Base-by-base conservation (phyloP, 768 basidiomycete genomes). In the Collybia nuda region DNA sequence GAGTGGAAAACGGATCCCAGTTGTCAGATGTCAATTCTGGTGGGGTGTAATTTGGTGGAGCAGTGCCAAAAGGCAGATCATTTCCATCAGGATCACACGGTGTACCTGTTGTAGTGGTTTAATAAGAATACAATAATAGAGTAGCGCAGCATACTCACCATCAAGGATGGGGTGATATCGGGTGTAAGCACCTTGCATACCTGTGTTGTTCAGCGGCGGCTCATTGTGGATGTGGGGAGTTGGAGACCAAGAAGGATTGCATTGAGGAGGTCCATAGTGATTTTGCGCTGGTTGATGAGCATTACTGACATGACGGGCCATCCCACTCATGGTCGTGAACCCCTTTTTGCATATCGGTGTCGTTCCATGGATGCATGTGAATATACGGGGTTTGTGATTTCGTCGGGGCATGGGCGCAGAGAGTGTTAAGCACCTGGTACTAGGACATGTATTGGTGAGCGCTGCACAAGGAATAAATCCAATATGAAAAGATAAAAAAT, bases 1-100 rank as follows among this genome's bases (percentile, higher is more conserved):
- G 44, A 40, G 46, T 37, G 17, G 19, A 18, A 24, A 48, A 53
- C 8, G 51, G 51, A 15, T 19, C 23, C 45, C 39, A 53, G n/a
- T 37, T 22, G 17, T 43, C 22, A 6, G 24, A 29, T 32, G 17
- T 8, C 8, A 26, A 18, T 24, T 38, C 40, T 22, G 7, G 38
- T 14, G 15, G 17, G 19, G 24, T 17, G 9, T 23, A 14, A 26
- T 28, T 28, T 49, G 48, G 40, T 5, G 40, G 24, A 29, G 40
- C 39, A 11, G 26, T 12, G 15, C 48, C 40, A n/a, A 22, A 12
- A 12, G 47, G 47, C 21, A 48, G 47, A 40, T 48, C 2, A 17
- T 26, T 26, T 3, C 47, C 39, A 6, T 40, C 9, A n/a, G 14
- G 17, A 48, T 40, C 39, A 19, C 47, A 48, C 5, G 47, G 47